phyloP scores from a whole-genome alignment of 768 basidiomycete species.

The Exidia glandulosa region DNA sequence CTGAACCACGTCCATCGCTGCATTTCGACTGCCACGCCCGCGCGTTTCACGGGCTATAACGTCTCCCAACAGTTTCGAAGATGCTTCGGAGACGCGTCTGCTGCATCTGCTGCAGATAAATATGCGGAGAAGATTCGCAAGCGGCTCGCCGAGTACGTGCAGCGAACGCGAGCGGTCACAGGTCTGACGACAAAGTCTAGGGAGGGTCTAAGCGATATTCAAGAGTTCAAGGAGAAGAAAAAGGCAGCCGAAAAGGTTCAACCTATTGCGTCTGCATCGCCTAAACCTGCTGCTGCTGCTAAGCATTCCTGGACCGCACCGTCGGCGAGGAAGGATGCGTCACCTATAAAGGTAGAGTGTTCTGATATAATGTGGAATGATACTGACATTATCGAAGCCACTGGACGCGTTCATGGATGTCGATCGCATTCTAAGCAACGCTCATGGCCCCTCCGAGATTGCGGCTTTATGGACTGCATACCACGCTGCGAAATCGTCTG shows the following conservation, averaged over 20 bases:
- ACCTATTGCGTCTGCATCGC: conserved; percentile 24
- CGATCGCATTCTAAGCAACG: conserved; percentile 47
- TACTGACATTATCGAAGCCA: conserved; percentile 40
- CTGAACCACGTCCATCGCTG: no score
- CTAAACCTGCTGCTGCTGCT: conserved; percentile 20
- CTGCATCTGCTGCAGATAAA: conserved; percentile 17
- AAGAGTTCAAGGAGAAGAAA: conserved; percentile 24
- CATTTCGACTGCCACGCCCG: no score
- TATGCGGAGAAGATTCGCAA: conserved; percentile 62
- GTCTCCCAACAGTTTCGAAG: not conserved
- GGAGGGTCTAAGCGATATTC: conserved; percentile 27
- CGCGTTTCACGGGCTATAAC: no score
- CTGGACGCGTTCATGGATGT: conserved; percentile 74
- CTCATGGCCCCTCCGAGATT: conserved; percentile 65
- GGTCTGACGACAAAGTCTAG: conserved; percentile 15
- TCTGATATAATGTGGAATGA: not conserved
- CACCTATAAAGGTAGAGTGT: conserved; percentile 49
- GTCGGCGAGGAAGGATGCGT: conserved; percentile 41
- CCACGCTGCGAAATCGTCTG: conserved; percentile 67
- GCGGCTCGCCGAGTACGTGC: conserved; percentile 52
- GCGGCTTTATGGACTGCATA: conserved; percentile 82
- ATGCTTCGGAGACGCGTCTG: not conserved
- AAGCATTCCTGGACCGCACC: conserved; percentile 1
- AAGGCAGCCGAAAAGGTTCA: conserved; percentile 18
- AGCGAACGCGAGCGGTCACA: conserved; percentile 11